phyloP scores from a whole-genome alignment of 129 eudicot genomes.

The Cynara cardunculus region DNA sequence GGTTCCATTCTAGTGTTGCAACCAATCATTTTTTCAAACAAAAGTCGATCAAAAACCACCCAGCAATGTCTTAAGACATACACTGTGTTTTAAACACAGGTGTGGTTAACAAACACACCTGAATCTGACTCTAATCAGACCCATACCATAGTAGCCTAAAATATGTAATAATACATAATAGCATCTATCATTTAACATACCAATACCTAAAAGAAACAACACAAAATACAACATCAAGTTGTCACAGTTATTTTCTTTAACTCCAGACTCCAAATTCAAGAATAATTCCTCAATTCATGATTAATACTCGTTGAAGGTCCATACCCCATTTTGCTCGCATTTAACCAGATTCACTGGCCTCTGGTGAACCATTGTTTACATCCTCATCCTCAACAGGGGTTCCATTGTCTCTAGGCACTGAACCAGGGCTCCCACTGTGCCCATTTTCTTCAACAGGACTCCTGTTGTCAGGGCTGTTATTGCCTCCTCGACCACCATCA shows the following conservation, averaged over 20 bases:
- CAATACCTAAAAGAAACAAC: neutral
- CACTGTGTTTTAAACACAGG: neutral
- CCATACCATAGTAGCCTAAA: neutral
- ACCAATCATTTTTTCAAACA: neutral
- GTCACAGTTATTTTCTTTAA: constrained; percentile 3
- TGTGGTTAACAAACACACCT: neutral
- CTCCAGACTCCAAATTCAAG: constrained; percentile 9
- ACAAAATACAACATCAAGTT: constrained; percentile 4
- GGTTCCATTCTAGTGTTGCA: neutral
- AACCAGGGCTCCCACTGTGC: constrained; percentile 28
- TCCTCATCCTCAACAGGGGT: constrained; percentile 31
- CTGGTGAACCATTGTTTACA: constrained; percentile 32
- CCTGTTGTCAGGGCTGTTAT: constrained; percentile 22
- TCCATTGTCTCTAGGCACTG: constrained; percentile 28
- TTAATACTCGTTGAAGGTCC: constrained; percentile 14
- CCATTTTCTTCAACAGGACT: constrained; percentile 31
- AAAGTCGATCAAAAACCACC: neutral
- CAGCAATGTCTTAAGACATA: neutral
- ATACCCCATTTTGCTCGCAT: neutral
- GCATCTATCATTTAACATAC: neutral
- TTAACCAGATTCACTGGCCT: constrained; percentile 35
- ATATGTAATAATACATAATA: neutral
- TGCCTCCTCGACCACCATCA: constrained; percentile 16
- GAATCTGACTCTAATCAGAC: neutral
- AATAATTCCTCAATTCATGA: neutral